Evolutionary conservation across 768 basidiomycete species (phyloP).

Genomic region (Gloeopeniophorella convolvens): DNA sequence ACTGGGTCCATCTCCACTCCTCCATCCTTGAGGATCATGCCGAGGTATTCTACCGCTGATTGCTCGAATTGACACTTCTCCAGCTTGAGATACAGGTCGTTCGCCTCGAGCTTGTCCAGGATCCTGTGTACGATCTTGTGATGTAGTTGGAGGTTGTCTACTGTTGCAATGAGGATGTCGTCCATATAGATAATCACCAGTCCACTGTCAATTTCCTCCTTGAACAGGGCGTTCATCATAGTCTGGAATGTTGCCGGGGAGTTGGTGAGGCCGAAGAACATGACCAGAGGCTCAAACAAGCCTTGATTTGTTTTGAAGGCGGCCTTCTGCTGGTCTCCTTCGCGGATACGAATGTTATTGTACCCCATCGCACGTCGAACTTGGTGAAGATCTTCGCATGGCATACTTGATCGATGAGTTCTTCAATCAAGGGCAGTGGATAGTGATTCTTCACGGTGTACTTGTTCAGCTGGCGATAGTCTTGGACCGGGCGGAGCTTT

Average conservation of each 20-base stretch:
- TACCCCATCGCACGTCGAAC: no score
- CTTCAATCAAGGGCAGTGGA: no score
- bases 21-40: conserved; percentile 26
- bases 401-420: no score
- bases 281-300: background rate
- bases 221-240: background rate
- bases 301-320: conserved; percentile 23
- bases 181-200: no score
- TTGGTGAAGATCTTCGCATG: no score
- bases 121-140: background rate
- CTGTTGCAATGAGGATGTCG: background rate
- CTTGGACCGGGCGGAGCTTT: conserved; percentile 26
- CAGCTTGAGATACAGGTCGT: background rate
- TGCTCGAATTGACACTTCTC: conserved; percentile 23
- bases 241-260: background rate
- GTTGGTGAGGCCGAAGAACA: conserved; percentile 6
- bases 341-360: no score
- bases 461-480: no score
- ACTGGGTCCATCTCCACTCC: conserved; percentile 34
- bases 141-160: background rate
- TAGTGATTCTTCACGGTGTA: no score
- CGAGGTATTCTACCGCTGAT: conserved; percentile 27
- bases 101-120: background rate
- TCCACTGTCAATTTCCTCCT: background rate
- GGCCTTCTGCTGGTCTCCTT: no score